Conservation (phyloP, 257 asterid species). For the Prunella vulgaris region DNA sequence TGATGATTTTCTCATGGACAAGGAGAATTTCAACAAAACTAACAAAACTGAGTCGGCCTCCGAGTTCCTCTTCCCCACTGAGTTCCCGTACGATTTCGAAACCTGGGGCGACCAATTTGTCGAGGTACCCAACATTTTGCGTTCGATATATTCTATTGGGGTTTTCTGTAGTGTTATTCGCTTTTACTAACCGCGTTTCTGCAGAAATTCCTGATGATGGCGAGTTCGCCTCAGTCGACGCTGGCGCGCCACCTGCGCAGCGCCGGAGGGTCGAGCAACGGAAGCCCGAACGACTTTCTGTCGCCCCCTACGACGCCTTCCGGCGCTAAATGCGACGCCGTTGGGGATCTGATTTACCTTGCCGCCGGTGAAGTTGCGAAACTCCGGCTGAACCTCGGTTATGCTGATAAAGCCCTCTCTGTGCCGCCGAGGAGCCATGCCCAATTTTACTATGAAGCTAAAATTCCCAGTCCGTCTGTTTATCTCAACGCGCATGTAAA, state of each 20-base stretch:
- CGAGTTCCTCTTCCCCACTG: constrained; percentile 36
- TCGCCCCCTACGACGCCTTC: constrained; percentile 44
- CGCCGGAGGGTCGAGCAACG: constrained; percentile 35
- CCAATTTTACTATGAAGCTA: constrained; percentile 12
- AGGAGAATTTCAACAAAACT: constrained; percentile 4
- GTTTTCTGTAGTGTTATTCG: not conserved
- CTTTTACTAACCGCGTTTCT: not conserved
- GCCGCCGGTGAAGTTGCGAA: constrained; percentile 48
- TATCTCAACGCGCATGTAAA: constrained; percentile 26
- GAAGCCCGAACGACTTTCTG: constrained; percentile 36
- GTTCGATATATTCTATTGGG: not conserved
- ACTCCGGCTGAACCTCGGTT: constrained; percentile 35
- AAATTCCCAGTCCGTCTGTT: not conserved
- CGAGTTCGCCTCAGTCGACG: constrained; percentile 58
- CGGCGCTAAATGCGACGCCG: constrained; percentile 26
- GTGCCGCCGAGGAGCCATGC: constrained; percentile 21
- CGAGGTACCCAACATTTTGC: constrained; percentile 21
- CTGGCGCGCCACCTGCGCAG: constrained; percentile 27
- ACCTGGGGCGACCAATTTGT: constrained; percentile 23
- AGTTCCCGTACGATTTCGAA: constrained; percentile 37
- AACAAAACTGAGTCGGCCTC: not conserved
- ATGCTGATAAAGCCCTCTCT: not conserved
- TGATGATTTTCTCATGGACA: constrained; percentile 48
- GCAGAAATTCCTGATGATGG: constrained; percentile 37
- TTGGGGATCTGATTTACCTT: constrained; percentile 44